Percentiles rank a stretch among this genome's conserved stretches.
These are phyloP conservation scores for Beauveria australis DNA, from an alignment of 2,329 filamentous ascomycete genomes.

Conservation along the genomic window DNA sequence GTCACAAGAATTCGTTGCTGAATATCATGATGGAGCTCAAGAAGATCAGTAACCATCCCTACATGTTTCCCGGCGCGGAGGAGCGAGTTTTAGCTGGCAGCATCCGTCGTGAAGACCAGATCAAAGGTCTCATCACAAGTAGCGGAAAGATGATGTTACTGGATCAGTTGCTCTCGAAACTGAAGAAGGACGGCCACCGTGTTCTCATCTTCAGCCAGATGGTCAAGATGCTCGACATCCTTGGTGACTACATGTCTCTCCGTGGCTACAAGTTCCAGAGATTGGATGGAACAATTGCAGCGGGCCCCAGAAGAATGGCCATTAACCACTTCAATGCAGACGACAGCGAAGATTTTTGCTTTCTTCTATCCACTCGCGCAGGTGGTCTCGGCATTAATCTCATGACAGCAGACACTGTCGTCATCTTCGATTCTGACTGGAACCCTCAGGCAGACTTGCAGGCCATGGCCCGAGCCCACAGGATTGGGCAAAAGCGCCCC, in stretches of 20 bases:
- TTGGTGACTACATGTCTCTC: conserved; percentile 86
- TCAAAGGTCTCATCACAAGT: conserved; percentile 89
- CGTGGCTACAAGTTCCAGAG: conserved; percentile 94
- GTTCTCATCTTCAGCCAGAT: conserved; percentile 99
- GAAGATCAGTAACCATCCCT: conserved; percentile 97
- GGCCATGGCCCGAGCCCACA: conserved; percentile 95
- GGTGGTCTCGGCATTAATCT: conserved; percentile 98
- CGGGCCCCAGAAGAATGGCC: conserved; percentile 78
- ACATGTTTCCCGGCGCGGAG: conserved; percentile 94
- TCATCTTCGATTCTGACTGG: conserved; percentile 98
- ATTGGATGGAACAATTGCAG: conserved; percentile 88
- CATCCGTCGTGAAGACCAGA: conserved; percentile 74
- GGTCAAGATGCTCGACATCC: conserved; percentile 96
- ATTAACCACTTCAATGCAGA: conserved; percentile 99
- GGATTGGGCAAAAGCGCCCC: conserved; percentile 92
- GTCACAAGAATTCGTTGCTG: conserved; percentile 87
- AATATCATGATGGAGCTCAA: conserved; percentile 99
- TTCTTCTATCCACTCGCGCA: conserved; percentile 87
- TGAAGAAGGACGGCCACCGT: conserved; percentile 88
- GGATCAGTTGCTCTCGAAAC: conserved; percentile 86
- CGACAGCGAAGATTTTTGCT: conserved; percentile 91
- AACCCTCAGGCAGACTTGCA: conserved; percentile 97
- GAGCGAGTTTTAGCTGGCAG: conserved; percentile 78
- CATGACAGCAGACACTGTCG: conserved; percentile 96
- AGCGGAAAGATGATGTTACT: conserved; percentile 99